Evolutionary conservation across 2,329 filamentous ascomycete species (phyloP), one percentile per base, ranked within the genome.

Genomic region (Waltergamsia citrina): DNA sequence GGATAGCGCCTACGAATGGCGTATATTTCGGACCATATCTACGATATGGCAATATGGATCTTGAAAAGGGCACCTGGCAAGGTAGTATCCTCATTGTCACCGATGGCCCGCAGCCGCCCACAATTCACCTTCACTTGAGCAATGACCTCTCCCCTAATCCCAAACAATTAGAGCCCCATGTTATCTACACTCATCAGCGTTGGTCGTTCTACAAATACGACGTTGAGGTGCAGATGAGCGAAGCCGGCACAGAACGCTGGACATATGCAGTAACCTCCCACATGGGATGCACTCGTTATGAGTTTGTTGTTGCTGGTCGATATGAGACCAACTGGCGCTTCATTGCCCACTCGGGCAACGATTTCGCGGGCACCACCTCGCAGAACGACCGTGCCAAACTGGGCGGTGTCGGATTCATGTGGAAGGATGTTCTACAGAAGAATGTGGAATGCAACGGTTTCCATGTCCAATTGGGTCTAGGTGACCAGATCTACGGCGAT

Each of bases 141-240:
- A 62, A 79, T 25, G 92, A 98, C 54, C 65, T 98, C 19, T 94
- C 87, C 5, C 90, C 92, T 1, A 96, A 95, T 49, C 92, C 86
- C 12, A 74, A 85, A 29, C 90, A 96, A 54, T 65, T 96, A 12
- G 80, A 85, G 41, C 76, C 87, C 4, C 79, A 81, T 44, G 76
- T 78, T 11, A 94, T 98, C 38, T 84, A 80, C 46, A 84, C 81
- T 2, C 92, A 98, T 56, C 90, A 94, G 52, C 71, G 87, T 40
- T 98, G 88, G 88, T 81, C 81, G 10, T 98, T 98, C 54, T 94
- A 93, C 61, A 85, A 88, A 51, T 98, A 98, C 51, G 87, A 94
- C 41, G 59, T 96, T 36, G 85, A 94, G 41, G 59, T 98, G 30
- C 78, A 76, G 40, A 98, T 98, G 92, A 79, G 83, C 22, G 88